Evolutionary conservation across 2,329 filamentous ascomycete genomes (phyloP).

Genomic region (Parastagonospora avenae): DNA sequence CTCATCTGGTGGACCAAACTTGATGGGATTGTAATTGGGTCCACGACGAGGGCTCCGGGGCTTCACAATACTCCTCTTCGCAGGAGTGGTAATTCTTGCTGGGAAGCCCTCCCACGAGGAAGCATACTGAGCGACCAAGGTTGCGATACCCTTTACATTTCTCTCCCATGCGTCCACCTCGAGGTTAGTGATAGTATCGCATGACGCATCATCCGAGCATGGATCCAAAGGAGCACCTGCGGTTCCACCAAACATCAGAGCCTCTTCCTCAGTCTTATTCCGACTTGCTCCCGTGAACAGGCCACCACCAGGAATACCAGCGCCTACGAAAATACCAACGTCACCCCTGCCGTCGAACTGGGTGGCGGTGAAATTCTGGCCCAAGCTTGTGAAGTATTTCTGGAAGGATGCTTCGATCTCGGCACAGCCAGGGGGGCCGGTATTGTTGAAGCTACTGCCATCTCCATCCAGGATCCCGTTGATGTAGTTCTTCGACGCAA

Average conservation of each 20-base stretch:
- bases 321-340: conserved; percentile 76
- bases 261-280: conserved; percentile 72
- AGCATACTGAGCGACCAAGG: conserved; percentile 41
- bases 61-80: conserved; percentile 11
- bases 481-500: conserved; percentile 66
- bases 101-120: conserved; percentile 34
- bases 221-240: conserved; percentile 57
- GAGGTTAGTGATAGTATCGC: conserved; percentile 45
- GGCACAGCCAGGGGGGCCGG: conserved; percentile 67
- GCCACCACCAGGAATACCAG: conserved; percentile 74
- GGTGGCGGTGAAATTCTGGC: conserved; percentile 63
- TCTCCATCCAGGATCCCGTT: conserved; percentile 64
- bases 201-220: conserved; percentile 37
- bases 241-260: conserved; percentile 70
- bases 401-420: conserved; percentile 67
- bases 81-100: conserved; percentile 14
- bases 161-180: conserved; percentile 34
- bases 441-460: conserved; percentile 59
- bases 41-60: background rate
- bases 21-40: too few relatives aligned
- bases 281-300: conserved; percentile 80
- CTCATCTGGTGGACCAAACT: too few relatives aligned
- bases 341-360: conserved; percentile 80
- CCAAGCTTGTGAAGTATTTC: conserved; percentile 38
- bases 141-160: conserved; percentile 42